Conservation (phyloP, 1,284 basidiomycete species). For the Apiotrichum porosum region DNA sequence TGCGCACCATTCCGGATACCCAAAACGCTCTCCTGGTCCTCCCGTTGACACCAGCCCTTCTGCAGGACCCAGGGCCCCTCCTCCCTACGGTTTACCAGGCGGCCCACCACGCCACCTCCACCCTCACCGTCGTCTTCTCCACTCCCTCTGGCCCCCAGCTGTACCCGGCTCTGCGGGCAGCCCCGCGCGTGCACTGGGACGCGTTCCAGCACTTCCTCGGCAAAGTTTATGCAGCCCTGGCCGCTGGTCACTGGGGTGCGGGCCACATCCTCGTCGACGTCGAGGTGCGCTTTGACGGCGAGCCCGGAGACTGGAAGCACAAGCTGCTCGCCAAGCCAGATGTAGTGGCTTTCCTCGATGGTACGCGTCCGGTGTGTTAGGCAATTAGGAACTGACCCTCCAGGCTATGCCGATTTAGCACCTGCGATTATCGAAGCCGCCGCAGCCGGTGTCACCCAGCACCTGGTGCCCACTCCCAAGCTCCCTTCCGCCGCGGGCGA, state of each 20-base stretch:
- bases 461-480: background rate
- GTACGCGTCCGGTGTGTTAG: too few relatives aligned
- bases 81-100: conserved; percentile 22
- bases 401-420: conserved; percentile 2
- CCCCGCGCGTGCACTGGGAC: conserved; percentile 28
- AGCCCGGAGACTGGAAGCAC: conserved; percentile 23
- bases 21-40: conserved; percentile 27
- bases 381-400: too few relatives aligned
- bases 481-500: background rate
- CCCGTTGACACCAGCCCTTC: conserved; percentile 30
- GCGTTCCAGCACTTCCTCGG: conserved; percentile 42
- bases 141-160: conserved; percentile 26
- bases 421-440: conserved; percentile 1
- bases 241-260: conserved; percentile 35
- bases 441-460: background rate
- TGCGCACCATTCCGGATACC: too few relatives aligned
- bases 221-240: conserved; percentile 38
- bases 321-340: conserved; percentile 16
- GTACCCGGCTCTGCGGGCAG: conserved; percentile 18
- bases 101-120: conserved; percentile 16
- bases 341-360: conserved; percentile 16
- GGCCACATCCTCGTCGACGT: conserved; percentile 41
- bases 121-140: conserved; percentile 32
- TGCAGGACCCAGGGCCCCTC: conserved; percentile 21
- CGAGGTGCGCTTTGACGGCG: conserved; percentile 42